These are phyloP conservation scores for Microcos paniculata DNA, from an alignment of 345 rosid genomes.

Conservation along the genomic window DNA sequence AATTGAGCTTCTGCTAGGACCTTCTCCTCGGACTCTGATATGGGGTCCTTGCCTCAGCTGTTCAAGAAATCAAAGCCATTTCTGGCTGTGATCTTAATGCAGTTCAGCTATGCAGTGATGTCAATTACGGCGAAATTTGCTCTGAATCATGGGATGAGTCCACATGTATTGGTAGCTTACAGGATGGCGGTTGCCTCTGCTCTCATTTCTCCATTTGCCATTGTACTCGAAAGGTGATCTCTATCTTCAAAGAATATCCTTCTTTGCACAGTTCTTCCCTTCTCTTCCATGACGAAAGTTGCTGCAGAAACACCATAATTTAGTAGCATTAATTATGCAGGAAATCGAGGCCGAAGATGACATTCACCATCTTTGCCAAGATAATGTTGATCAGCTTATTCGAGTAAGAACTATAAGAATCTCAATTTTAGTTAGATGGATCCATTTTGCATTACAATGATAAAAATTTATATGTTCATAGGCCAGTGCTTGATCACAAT, in stretches of 20 bases:
- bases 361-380: background rate
- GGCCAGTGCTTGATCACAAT: conserved; percentile 44
- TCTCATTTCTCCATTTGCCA: conserved; percentile 3
- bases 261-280: no score
- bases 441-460: background rate
- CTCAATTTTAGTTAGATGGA: background rate
- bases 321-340: background rate
- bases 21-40: background rate
- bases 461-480: conserved; percentile 5
- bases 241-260: no score
- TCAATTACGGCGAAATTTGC: background rate
- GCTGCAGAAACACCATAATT: background rate
- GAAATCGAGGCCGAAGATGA: conserved; percentile 19
- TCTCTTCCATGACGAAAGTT: background rate
- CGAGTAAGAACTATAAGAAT: conserved; percentile 57
- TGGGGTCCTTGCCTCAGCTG: background rate
- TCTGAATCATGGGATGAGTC: background rate
- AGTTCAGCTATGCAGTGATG: background rate
- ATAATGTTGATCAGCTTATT: conserved; percentile 53
- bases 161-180: conserved; percentile 1
- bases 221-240: conserved; percentile 11
- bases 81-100: conserved; percentile 4
- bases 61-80: background rate
- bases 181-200: background rate
- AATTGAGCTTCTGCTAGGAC: background rate